Evolutionary conservation across 192 early-diverging fungal genomes (phyloP), one percentile per base, ranked within the genome.

Genomic region (Chytriomyces hyalinus): DNA sequence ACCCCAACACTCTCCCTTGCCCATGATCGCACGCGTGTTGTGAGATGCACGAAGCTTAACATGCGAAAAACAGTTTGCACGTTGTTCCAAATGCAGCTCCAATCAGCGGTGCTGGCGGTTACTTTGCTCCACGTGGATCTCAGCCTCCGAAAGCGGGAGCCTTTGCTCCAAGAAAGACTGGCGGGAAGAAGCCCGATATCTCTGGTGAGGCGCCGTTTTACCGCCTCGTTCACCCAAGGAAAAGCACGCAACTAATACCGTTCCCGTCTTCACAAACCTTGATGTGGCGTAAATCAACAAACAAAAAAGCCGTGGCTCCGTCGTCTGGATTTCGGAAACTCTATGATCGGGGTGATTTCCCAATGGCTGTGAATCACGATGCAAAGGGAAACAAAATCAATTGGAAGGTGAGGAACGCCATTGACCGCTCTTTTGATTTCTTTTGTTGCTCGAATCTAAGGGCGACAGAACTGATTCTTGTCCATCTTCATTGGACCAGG

Each of bases 361-460:
- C 89, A 1, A 90, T 90, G 65, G 82, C 87, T 13, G 87, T 90
- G 13, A 87, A 87, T 73, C 89, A 90, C 73, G 86, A 87, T 70
- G 80, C 87, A n/a, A 90, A 89, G 61, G 89, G 89, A 64, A 90
- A 90, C 78, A 89, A 89, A 70, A 89, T 90, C 63, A 90, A 89
- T 78, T 90, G 89, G 89, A 90, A 90, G 78, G 85, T 86, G 46
- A 70, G 17, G 13, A 17, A 78, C 11, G 44, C 70, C 13, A 46
- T 7, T 22, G n/a, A 0, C 1, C 46, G 78, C 17, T 62, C 17
- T 43, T 69, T 76, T 17, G 15, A 20, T 48, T 24, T 36, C 7
- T 24, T 75, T n/a, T 20, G 47, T 26, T 26, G 0, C 0, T 26
- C 36, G 1, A 36, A 36, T 9, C 63, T 36, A 69, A 60, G 57